These are phyloP conservation scores for Gossypium raimondii DNA, from an alignment of 345 rosid genomes.

Conservation along the genomic window DNA sequence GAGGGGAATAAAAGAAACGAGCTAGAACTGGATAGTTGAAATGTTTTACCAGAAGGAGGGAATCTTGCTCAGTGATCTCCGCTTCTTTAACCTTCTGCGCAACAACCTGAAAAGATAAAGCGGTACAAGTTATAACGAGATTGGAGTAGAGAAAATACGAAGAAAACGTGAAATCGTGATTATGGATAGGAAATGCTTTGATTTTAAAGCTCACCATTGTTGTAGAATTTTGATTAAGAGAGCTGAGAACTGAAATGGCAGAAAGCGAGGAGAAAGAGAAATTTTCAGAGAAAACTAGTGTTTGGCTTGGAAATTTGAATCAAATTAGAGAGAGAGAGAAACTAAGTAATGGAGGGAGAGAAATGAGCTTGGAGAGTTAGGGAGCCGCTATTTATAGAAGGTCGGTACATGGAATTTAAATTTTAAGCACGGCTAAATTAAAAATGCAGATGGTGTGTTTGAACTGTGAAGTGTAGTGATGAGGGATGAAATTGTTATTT, in stretches of 20 bases:
- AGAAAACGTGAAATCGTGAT: not conserved
- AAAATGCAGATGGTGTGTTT: not conserved
- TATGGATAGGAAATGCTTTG: constrained; percentile 4
- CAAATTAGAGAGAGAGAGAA: not conserved
- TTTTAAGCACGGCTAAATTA: not conserved
- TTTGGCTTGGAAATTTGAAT: constrained; percentile 32
- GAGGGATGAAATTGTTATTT: not conserved
- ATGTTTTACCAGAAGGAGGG: constrained; percentile 80
- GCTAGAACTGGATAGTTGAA: not conserved
- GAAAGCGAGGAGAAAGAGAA: not conserved
- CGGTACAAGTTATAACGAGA: constrained; percentile 3
- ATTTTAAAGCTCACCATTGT: constrained; percentile 48
- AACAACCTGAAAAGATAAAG: constrained; percentile 48
- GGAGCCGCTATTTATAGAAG: constrained; percentile 17
- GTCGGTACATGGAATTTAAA: not conserved
- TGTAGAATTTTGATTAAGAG: constrained; percentile 1
- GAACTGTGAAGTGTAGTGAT: not conserved
- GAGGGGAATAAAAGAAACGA: not conserved
- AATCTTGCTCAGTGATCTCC: constrained; percentile 94
- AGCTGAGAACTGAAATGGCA: not conserved
- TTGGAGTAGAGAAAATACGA: not conserved
- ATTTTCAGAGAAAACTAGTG: constrained; percentile 6
- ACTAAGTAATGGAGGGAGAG: constrained; percentile 25
- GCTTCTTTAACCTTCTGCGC: constrained; percentile 86
- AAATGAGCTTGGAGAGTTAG: not conserved